These are phyloP conservation scores for Capsicum rhomboideum DNA, from an alignment of 257 asterid genomes.

Conservation along the genomic window DNA sequence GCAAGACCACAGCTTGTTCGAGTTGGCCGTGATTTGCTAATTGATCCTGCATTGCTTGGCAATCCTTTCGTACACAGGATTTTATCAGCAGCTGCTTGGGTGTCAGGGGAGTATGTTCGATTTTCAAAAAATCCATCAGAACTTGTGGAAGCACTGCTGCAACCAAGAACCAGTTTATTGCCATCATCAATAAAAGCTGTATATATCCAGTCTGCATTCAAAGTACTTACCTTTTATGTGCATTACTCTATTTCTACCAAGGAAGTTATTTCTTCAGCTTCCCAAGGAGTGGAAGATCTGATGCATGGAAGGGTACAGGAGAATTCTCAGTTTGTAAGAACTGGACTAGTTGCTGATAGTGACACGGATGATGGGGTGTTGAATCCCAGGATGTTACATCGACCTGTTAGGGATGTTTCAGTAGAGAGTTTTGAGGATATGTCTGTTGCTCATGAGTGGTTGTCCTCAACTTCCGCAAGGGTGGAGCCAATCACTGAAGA, in stretches of 20 bases:
- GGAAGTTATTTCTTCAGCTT: conserved; percentile 26
- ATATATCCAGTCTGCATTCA: conserved; percentile 75
- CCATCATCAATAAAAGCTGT: conserved; percentile 66
- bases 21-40: conserved; percentile 74
- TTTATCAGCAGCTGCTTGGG: conserved; percentile 84
- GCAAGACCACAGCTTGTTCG: conserved; percentile 78
- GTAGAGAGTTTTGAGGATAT: conserved; percentile 15
- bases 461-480: conserved; percentile 22
- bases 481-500: conserved; percentile 31
- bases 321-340: conserved; percentile 17
- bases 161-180: conserved; percentile 77
- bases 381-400: conserved; percentile 8
- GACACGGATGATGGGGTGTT: conserved; percentile 33
- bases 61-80: conserved; percentile 60
- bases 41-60: conserved; percentile 95
- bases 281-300: conserved; percentile 22
- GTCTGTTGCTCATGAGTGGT: conserved; percentile 18
- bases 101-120: conserved; percentile 82
- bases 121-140: conserved; percentile 80
- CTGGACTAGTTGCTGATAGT: conserved; percentile 26
- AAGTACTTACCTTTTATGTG: conserved; percentile 61
- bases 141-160: conserved; percentile 80
- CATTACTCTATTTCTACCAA: conserved; percentile 38
- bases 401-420: conserved; percentile 12
- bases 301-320: conserved; percentile 18